These are phyloP conservation scores for Verticillium tricorpus DNA, from an alignment of 2,329 filamentous ascomycete genomes.

Conservation along the genomic window DNA sequence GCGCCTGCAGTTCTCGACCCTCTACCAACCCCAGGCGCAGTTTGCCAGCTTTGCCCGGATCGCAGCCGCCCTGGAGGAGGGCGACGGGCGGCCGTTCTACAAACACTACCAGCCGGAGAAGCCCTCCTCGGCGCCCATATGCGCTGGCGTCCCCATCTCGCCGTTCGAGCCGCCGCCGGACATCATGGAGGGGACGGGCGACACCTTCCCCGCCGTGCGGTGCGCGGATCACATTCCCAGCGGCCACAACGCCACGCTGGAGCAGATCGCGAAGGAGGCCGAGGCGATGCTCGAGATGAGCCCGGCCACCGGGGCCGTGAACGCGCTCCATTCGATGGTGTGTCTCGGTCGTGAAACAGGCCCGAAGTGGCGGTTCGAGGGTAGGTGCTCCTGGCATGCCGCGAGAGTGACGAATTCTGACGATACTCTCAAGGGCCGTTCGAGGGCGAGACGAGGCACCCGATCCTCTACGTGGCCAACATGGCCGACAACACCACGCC, in stretches of 20 bases:
- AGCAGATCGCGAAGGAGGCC: conserved; percentile 28
- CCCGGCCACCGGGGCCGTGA: conserved; percentile 36
- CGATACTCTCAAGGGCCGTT: conserved; percentile 14
- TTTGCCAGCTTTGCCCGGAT: conserved; percentile 38
- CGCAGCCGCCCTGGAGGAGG: conserved; percentile 36
- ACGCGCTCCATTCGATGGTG: conserved; percentile 31
- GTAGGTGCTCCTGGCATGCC: conserved; percentile 14
- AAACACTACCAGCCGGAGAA: conserved; percentile 12
- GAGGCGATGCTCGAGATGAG: conserved; percentile 30
- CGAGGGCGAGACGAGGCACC: conserved; percentile 31
- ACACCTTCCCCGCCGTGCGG: conserved; percentile 40
- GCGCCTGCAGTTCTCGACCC: conserved; percentile 31
- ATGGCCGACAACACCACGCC: conserved; percentile 45
- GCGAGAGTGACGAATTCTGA: too few species aligned
- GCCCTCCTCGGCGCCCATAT: conserved; percentile 18
- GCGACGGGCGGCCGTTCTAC: conserved; percentile 41
- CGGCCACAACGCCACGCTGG: conserved; percentile 20
- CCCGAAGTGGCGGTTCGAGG: conserved; percentile 34
- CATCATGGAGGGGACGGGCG: conserved; percentile 27
- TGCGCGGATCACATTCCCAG: conserved; percentile 33
- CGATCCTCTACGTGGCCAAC: conserved; percentile 41
- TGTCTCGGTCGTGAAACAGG: conserved; percentile 33
- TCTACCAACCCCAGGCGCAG: conserved; percentile 39
- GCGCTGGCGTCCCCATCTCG: conserved; percentile 22
- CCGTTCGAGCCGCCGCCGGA: conserved; percentile 24